phyloP scores from a whole-genome alignment of 169 alveolate genomes.

The Plasmodium coatneyi region DNA sequence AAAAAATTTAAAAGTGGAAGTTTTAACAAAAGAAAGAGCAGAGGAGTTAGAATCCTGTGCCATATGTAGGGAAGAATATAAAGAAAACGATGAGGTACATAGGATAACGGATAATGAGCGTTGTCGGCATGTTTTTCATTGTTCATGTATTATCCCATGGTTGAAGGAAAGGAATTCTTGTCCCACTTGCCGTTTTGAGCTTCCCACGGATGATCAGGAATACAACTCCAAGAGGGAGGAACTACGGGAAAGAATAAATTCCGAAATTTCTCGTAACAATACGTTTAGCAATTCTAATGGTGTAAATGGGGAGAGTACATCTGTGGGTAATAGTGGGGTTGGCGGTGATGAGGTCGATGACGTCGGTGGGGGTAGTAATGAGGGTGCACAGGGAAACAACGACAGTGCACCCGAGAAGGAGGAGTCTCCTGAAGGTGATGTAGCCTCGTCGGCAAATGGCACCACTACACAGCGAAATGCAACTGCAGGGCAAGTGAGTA shows the following conservation, averaged over 20 bases:
- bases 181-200: constrained; percentile 96
- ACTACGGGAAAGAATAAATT: constrained; percentile 77
- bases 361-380: neutral
- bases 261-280: constrained; percentile 78
- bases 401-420: neutral
- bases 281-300: neutral
- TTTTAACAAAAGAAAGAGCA: constrained; percentile 76
- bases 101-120: constrained; percentile 82
- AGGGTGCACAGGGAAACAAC: neutral
- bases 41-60: constrained; percentile 85
- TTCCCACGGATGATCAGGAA: constrained; percentile 94
- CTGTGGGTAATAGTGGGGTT: neutral
- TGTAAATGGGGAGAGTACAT: neutral
- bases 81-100: constrained; percentile 81
- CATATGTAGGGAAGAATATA: constrained; percentile 88
- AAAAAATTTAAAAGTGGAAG: constrained; percentile 81
- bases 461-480: neutral
- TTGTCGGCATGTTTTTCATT: constrained; percentile 95
- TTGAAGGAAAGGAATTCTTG: constrained; percentile 94
- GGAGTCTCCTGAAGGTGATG: neutral
- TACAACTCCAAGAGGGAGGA: constrained; percentile 88
- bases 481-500: neutral
- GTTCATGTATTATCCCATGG: constrained; percentile 96
- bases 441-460: neutral
- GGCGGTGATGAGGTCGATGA: neutral